Evolutionary conservation across 2,329 filamentous ascomycete species (phyloP), one percentile per base, ranked within the genome.

Genomic region (Thelonectria blattea): DNA sequence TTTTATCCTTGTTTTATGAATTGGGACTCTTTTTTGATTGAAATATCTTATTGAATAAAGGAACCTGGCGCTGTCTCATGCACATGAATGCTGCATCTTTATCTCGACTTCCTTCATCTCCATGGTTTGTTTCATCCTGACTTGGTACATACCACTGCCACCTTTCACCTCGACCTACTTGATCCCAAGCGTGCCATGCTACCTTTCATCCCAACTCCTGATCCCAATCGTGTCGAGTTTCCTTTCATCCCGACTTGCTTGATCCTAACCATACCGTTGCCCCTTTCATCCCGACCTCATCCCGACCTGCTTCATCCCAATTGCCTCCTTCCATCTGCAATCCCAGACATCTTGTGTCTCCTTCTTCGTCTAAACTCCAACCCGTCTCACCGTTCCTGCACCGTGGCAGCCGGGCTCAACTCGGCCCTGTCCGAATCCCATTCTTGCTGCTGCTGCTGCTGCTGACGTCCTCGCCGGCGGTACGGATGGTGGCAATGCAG

Each of bases 401-500:
- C 41, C 8, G 43, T 55, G 15, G 42, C 14, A 4, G 41, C 48
- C 7, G 61, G 51, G 43, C 17, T 50, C 18, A 50, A 22, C 11
- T 27, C 17, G 1, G 39, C 27, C 20, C 48, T 57, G 20, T 24
- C 34, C 3, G 46, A 30, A 9, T 48, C 10, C 4, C 6, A 6
- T 6, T 24, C 3, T 3, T 24, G 22, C 22, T 24, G 22, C 22
- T 24, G 22, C 3, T 24, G 22, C 22, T 24, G 22, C 3, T 59
- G 42, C 43, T 50, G 56, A 3, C 62, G 61, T 14, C 18, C 49
- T n/a, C 60, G 64, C 47, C 67, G 62, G 3, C 62, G 60, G 37
- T 69, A 69, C 5, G 67, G 65, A 45, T 69, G 65, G 39, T 68
- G 53, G 2, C 60, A 62, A 47, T 68, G 55, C 49, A 68, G 59